Percentiles rank a stretch among this genome's conserved stretches.
phyloP scores from a whole-genome alignment of 2,329 filamentous ascomycete species.

The Aureobasidium sp. region DNA sequence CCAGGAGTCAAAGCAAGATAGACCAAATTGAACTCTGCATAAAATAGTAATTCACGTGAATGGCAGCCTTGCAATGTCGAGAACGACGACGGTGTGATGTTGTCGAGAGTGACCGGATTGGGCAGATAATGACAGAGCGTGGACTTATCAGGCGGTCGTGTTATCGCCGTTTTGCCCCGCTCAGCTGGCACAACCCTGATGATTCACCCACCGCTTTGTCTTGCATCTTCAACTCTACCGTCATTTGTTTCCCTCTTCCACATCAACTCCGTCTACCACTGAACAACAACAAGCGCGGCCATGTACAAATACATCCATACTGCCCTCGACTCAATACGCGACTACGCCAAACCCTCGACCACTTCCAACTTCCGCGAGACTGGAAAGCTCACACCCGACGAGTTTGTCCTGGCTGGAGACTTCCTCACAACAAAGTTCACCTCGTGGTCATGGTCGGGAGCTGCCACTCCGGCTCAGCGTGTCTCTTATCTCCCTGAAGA shows the following conservation, averaged over 20 bases:
- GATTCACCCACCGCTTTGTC: conserved; percentile 10
- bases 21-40: background rate
- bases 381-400: conserved; percentile 93
- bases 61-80: background rate
- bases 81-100: background rate
- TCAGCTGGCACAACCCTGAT: conserved; percentile 12
- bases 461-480: conserved; percentile 71
- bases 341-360: conserved; percentile 83
- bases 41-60: background rate
- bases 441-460: conserved; percentile 93
- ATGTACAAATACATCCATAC: conserved; percentile 85
- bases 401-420: conserved; percentile 92
- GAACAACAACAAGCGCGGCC: background rate
- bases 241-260: background rate
- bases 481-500: conserved; percentile 74
- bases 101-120: background rate
- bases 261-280: background rate
- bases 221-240: background rate
- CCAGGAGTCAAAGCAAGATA: background rate
- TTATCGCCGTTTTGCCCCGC: conserved; percentile 5
- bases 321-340: conserved; percentile 75
- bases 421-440: conserved; percentile 99
- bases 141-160: background rate
- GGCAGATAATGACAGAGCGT: background rate
- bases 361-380: conserved; percentile 90